Base-by-base conservation (phyloP, 805 yeast genomes). In the Pichia exigua region DNA sequence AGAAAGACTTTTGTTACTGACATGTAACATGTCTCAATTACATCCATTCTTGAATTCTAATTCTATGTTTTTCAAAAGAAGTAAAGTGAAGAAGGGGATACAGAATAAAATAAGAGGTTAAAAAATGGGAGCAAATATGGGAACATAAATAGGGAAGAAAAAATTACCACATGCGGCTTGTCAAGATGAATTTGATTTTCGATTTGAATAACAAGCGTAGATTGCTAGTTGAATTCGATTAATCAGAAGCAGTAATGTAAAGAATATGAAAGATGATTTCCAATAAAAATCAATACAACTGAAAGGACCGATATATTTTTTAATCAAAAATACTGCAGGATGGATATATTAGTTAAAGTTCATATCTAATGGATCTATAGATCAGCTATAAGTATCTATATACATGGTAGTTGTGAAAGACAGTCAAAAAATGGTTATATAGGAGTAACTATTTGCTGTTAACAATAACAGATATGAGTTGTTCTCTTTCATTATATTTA, bases 391-490 rank as follows among this genome's bases (percentile, higher is more conserved):
- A 35, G 20, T 43, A 24, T 48, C 28, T 44, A 49, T 45, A 39
- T 28, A 40, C 50, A 48, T 35, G 46, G 8, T 17, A 4, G 35
- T n/a, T 30, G 35, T 13, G 7, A 9, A 12, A 13, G 35, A 7
- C 6, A n/a, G 11, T 24, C 7, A 24, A 13, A 13, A 2, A 9
- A 9, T n/a, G 12, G 17, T 21, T 42, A 42, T 13, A n/a, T 35
- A 17, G 17, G 10, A n/a, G 22, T 15, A 20, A 18, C 27, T 42
- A 42, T 32, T 46, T 43, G n/a, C 47, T 26, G 30, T 61, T 62
- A 28, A 65, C 66, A 43, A 53, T 55, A 32, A 65, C 43, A 13
- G 57, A 30, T 21, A 57, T 49, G 12, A 54, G 52, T 9, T 59
- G 42, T 40, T 53, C 58, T 22, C 58, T 54, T 3, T 52, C 59